Conservation (phyloP, 257 asterid genomes). For the Solanum tarapatanum region DNA sequence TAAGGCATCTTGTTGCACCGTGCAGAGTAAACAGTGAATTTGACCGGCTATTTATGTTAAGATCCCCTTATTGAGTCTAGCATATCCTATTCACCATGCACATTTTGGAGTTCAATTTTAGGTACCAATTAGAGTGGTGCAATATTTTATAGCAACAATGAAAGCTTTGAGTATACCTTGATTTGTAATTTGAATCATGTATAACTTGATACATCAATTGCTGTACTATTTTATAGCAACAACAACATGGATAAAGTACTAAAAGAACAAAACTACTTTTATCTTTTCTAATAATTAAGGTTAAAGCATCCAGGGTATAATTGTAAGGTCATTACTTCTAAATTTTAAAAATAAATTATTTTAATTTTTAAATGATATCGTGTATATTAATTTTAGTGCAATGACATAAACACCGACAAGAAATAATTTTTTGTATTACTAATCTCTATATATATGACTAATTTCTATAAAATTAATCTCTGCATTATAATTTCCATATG, state of each 20-base stretch:
- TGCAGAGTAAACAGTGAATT: neutral
- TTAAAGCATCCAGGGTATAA: neutral
- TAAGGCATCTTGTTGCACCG: neutral
- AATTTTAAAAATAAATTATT: too few species aligned
- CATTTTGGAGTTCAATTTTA: neutral
- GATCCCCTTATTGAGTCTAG: neutral
- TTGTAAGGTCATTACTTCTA: neutral
- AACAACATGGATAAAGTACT: neutral
- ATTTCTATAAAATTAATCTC: neutral
- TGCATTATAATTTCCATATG: too few species aligned
- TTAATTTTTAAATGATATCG: too few species aligned
- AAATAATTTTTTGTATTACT: too few species aligned
- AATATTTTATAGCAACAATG: neutral
- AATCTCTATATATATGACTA: too few species aligned
- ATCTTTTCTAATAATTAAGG: neutral
- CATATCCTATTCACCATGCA: neutral
- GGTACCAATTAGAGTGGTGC: neutral
- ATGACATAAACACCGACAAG: neutral
- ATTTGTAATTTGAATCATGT: neutral
- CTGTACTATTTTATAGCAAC: neutral
- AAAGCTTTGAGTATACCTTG: neutral
- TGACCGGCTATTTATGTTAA: neutral
- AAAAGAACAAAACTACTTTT: neutral
- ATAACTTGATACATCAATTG: neutral
- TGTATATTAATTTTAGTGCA: too few species aligned